A percentile compares a stretch with the other conserved stretches of the same genome.
These are phyloP conservation scores for Saccharomyces kudriavzevii DNA, from an alignment of 805 yeast species.

Conservation along the genomic window DNA sequence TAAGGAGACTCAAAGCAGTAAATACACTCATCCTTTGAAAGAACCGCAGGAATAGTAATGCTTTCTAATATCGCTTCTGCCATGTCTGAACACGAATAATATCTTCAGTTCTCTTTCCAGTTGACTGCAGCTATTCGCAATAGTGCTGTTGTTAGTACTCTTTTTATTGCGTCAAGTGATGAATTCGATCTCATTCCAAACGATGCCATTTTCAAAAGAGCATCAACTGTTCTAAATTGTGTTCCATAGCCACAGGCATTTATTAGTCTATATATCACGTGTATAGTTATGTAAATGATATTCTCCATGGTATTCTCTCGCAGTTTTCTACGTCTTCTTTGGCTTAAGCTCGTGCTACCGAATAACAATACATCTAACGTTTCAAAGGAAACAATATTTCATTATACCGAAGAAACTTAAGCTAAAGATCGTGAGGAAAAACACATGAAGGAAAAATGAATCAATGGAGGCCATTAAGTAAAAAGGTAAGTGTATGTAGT, in stretches of 20 bases:
- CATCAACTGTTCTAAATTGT: neutral
- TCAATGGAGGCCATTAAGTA: slow-evolving; percentile 38
- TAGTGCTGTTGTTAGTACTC: neutral
- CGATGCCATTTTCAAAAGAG: neutral
- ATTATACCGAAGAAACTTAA: slow-evolving; percentile 34
- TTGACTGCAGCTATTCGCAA: neutral
- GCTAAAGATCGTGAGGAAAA: slow-evolving; percentile 33
- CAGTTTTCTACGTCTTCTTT: neutral
- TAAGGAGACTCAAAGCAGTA: slow-evolving; percentile 69
- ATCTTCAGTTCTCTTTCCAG: neutral
- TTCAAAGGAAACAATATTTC: slow-evolving; percentile 23
- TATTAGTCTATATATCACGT: neutral
- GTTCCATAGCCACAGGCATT: neutral
- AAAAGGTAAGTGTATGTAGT: slow-evolving; percentile 38
- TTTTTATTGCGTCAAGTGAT: neutral
- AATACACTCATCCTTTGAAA: slow-evolving; percentile 86
- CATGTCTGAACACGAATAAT: neutral
- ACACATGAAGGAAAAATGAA: slow-evolving; percentile 34
- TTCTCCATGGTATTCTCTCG: neutral
- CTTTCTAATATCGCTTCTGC: slow-evolving; percentile 7
- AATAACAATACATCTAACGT: neutral
- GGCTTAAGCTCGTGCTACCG: neutral
- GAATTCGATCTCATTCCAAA: neutral
- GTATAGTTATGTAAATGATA: neutral
- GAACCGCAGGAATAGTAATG: slow-evolving; percentile 30